Conservation (phyloP, 192 early-diverging fungal species). For the Diversispora eburnea region DNA sequence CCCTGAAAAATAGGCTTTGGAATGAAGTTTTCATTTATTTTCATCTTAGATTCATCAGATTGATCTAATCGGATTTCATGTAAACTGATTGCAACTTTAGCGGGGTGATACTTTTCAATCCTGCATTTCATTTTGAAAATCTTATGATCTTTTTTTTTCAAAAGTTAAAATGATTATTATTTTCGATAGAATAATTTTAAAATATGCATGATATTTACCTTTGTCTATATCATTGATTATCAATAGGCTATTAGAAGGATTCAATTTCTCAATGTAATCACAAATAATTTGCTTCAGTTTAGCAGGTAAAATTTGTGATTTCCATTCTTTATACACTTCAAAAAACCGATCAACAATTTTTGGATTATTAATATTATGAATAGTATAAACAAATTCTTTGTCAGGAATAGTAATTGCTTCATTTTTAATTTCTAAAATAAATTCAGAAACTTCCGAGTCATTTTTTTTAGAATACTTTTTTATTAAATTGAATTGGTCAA, state of each 20-base stretch:
- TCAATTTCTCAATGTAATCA: no score
- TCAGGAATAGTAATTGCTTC: not conserved
- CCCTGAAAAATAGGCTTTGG: not conserved
- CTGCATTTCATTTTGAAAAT: not conserved
- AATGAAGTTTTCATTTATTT: not conserved
- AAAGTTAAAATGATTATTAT: no score
- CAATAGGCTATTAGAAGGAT: no score
- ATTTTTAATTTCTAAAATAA: not conserved
- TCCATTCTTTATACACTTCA: slow-evolving; percentile 2
- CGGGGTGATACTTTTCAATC: not conserved
- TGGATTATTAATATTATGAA: no score
- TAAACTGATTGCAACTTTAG: not conserved
- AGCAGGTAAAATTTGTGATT: not conserved
- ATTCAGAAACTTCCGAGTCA: not conserved
- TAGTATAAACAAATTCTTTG: not conserved
- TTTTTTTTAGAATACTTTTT: not conserved
- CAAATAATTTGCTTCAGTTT: not conserved
- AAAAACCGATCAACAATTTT: not conserved
- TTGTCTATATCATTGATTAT: no score
- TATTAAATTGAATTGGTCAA: no score
- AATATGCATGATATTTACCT: no score
- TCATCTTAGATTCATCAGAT: not conserved
- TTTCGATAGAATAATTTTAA: no score
- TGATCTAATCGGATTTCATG: not conserved
- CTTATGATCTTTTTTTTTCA: no score